phyloP scores from a whole-genome alignment of 306 rosid species.

The Begonia masoniana region DNA sequence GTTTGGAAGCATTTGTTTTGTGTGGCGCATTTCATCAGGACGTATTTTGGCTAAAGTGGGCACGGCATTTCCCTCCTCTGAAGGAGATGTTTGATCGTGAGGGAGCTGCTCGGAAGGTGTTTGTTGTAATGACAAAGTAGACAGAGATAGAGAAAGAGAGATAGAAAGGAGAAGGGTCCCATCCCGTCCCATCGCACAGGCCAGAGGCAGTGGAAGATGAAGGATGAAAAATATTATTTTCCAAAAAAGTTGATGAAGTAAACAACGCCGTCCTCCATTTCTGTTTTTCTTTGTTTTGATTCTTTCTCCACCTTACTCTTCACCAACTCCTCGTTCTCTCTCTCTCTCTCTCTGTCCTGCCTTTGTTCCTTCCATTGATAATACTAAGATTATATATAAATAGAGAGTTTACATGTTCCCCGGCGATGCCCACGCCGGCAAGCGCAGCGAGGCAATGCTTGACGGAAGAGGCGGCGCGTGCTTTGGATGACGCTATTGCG shows the following conservation, averaged over 20 bases:
- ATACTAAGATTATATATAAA: neutral
- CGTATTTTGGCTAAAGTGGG: neutral
- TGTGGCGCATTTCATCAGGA: too few relatives aligned
- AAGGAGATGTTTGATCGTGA: too few relatives aligned
- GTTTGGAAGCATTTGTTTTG: too few relatives aligned
- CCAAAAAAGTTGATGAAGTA: slow-evolving; percentile 15
- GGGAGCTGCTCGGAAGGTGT: too few relatives aligned
- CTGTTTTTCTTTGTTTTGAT: neutral
- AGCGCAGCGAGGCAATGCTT: slow-evolving; percentile 85
- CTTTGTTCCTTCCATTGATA: too few relatives aligned
- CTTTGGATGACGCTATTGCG: slow-evolving; percentile 62
- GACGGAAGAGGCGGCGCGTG: slow-evolving; percentile 85
- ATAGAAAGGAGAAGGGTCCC: too few relatives aligned
- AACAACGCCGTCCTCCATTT: neutral
- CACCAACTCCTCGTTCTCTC: slow-evolving; percentile 1
- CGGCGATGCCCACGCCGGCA: slow-evolving; percentile 99
- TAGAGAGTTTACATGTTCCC: slow-evolving; percentile 33
- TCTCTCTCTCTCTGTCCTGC: neutral
- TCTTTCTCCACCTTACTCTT: slow-evolving; percentile 4
- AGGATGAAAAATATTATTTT: slow-evolving; percentile 15
- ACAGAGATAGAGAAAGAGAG: too few relatives aligned
- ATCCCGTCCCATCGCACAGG: too few relatives aligned
- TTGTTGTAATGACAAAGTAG: too few relatives aligned
- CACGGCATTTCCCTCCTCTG: neutral
- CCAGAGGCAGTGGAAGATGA: too few relatives aligned